Evolutionary conservation across 2,329 filamentous ascomycete genomes (phyloP).

Genomic region (Cladophialophora yegresii): DNA sequence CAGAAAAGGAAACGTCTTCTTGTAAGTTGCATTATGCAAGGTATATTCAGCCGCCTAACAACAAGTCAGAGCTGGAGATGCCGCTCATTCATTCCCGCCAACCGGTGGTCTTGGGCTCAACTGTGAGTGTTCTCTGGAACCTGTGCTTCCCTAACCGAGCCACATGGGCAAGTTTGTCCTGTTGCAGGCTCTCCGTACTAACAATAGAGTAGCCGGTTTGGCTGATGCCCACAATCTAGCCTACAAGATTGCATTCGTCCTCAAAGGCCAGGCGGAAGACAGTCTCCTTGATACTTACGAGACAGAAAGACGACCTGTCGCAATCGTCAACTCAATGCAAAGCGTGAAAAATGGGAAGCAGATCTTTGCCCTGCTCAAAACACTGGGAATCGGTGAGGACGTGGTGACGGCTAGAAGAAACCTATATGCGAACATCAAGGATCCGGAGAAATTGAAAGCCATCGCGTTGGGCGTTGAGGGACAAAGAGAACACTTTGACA

Average conservation of each 20-base stretch:
- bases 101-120: slow-evolving; percentile 59
- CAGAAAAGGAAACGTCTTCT: slow-evolving; percentile 42
- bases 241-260: slow-evolving; percentile 53
- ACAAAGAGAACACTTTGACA: slow-evolving; percentile 31
- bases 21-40: slow-evolving; percentile 39
- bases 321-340: slow-evolving; percentile 46
- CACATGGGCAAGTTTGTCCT: neutral
- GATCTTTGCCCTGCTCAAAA: slow-evolving; percentile 48
- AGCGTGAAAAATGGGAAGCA: slow-evolving; percentile 50
- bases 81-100: slow-evolving; percentile 59
- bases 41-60: slow-evolving; percentile 33
- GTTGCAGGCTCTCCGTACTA: neutral
- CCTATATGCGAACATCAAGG: slow-evolving; percentile 19
- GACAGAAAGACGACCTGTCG: slow-evolving; percentile 45
- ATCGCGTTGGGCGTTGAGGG: slow-evolving; percentile 38
- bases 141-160: slow-evolving; percentile 29
- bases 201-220: slow-evolving; percentile 45
- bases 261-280: slow-evolving; percentile 39
- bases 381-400: slow-evolving; percentile 43
- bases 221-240: slow-evolving; percentile 58
- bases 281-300: slow-evolving; percentile 44
- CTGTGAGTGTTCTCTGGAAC: slow-evolving; percentile 41
- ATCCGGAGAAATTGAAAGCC: slow-evolving; percentile 36
- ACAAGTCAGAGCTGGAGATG: slow-evolving; percentile 49
- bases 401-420: slow-evolving; percentile 27